Base-by-base conservation (phyloP, 2,329 filamentous ascomycete genomes). In the Chaetoscypha palmicola region DNA sequence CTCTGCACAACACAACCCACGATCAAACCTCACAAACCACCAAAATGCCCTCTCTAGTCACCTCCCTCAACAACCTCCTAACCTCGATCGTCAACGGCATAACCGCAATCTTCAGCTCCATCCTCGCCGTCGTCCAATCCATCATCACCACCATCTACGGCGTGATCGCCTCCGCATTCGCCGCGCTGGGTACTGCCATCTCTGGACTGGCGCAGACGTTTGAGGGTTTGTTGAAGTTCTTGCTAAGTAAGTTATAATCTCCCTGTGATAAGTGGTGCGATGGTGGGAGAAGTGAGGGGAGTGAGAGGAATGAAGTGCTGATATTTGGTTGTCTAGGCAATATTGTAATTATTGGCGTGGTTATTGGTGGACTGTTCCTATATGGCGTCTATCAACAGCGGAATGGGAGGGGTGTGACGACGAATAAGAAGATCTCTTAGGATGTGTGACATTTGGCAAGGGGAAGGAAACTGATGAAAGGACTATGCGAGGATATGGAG, bases 1-100 rank as follows among this genome's bases (percentile, higher is more conserved):
- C n/a, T n/a, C n/a, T n/a, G n/a, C n/a, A n/a, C n/a, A n/a, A n/a
- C n/a, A n/a, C n/a, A n/a, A n/a, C n/a, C n/a, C n/a, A n/a, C n/a
- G n/a, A n/a, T n/a, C n/a, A n/a, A n/a, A n/a, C n/a, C n/a, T n/a
- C n/a, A n/a, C n/a, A n/a, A n/a, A n/a, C n/a, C n/a, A n/a, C n/a
- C n/a, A n/a, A n/a, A n/a, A 61, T 60, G 57, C 56, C 58, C 49
- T 59, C 58, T 16, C 16, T 61, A 35, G 10, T 54, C 24, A 52
- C 56, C 16, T 53, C 48, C 20, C 23, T 60, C 42, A 34, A 28
- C 10, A 48, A 41, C 12, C 44, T 61, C 38, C 34, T 61, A 42
- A 41, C 47, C 30, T 58, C 56, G 2, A 55, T 61, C 52, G 38
- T 59, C 46, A n/a, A 44, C 32, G 45, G 53, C 20, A 55, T 60